Evolutionary conservation across 1,284 basidiomycete genomes (phyloP).

Genomic region (Pholiota adiposa): DNA sequence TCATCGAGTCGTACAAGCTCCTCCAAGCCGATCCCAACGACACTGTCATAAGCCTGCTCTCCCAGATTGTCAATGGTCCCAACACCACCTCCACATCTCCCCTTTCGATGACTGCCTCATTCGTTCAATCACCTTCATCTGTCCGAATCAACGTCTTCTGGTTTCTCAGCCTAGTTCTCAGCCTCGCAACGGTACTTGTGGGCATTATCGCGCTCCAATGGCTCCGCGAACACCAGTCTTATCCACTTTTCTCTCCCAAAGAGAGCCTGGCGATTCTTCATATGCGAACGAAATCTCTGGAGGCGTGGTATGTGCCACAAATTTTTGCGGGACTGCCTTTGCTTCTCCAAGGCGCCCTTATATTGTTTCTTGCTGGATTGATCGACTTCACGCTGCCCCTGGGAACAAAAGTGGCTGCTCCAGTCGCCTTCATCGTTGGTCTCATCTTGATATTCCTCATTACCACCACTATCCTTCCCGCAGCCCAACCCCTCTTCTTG

Average conservation of each 20-base stretch:
- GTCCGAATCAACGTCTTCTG: constrained; percentile 28
- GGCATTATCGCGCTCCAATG: constrained; percentile 29
- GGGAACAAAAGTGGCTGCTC: neutral
- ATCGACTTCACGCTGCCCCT: constrained; percentile 21
- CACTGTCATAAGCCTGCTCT: neutral
- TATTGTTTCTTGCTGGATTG: constrained; percentile 33
- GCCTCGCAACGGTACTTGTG: constrained; percentile 23
- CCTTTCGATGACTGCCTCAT: neutral
- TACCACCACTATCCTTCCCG: neutral
- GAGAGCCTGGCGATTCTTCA: constrained; percentile 21
- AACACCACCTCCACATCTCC: neutral
- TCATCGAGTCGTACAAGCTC: constrained; percentile 13
- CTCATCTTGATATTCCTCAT: neutral
- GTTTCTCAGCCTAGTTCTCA: constrained; percentile 29
- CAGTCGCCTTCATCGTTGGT: neutral
- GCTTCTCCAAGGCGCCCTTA: constrained; percentile 31
- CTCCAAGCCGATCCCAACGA: constrained; percentile 9
- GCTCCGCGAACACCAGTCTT: constrained; percentile 25
- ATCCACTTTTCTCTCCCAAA: constrained; percentile 14
- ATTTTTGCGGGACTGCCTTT: constrained; percentile 32
- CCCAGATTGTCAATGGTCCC: constrained; percentile 2
- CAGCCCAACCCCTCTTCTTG: neutral
- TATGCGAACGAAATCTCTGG: constrained; percentile 29
- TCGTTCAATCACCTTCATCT: neutral
- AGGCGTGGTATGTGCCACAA: constrained; percentile 30